Percentiles rank a stretch among this genome's conserved stretches.
Evolutionary conservation across 108 stramenopile species (phyloP).

Genomic region (Pseudonitzschia multiseries): DNA sequence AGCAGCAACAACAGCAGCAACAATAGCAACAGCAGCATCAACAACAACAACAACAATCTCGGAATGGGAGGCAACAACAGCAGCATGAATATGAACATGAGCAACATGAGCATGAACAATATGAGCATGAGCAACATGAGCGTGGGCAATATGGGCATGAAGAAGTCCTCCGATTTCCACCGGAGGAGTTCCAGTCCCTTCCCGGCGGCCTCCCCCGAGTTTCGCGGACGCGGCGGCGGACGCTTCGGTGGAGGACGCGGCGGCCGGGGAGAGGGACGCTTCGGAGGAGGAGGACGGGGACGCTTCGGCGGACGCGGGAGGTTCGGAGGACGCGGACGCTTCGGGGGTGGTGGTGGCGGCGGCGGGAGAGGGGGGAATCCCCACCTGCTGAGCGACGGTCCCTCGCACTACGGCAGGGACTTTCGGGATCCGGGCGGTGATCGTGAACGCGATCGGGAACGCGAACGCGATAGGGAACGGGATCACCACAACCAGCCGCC

Average conservation of each 20-base stretch:
- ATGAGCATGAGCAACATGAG: too few species aligned
- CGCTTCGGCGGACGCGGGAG: conserved; percentile 13
- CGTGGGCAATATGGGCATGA: too few species aligned
- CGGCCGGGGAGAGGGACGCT: conserved; percentile 15
- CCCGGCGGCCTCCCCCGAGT: conserved; percentile 11
- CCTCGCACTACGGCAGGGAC: conserved; percentile 8
- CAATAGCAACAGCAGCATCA: background rate
- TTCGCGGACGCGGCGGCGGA: conserved; percentile 16
- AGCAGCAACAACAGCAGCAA: background rate
- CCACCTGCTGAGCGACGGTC: background rate
- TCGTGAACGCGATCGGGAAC: too few species aligned
- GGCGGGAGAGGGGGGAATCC: conserved; percentile 8
- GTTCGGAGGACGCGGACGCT: background rate
- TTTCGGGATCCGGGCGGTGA: conserved; percentile 5
- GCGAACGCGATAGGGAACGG: too few species aligned
- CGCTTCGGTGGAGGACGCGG: conserved; percentile 15
- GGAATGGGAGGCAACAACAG: background rate
- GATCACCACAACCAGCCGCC: background rate
- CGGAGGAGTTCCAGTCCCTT: conserved; percentile 1
- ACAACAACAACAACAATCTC: background rate
- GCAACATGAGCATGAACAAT: too few species aligned
- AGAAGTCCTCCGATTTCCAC: conserved; percentile 1
- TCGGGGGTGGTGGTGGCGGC: conserved; percentile 1
- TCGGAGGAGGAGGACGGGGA: conserved; percentile 14
- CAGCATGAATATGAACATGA: too few species aligned